phyloP scores from a whole-genome alignment of 768 basidiomycete species.

The Fomitopsis pulvina region DNA sequence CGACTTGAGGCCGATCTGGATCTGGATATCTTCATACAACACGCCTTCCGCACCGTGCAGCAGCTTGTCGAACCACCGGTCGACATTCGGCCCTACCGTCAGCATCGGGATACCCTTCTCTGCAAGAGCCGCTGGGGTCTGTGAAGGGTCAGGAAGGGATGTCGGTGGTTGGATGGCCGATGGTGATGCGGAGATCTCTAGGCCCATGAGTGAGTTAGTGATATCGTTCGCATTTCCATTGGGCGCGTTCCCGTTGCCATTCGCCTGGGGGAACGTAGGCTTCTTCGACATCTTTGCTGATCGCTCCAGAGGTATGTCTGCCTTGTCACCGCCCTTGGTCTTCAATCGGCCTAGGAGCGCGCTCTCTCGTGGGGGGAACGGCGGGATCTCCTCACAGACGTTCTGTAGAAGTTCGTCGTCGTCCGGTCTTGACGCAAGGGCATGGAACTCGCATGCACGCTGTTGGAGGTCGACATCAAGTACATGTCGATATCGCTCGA shows the following conservation, averaged over 20 bases:
- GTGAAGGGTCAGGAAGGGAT: slow-evolving; percentile 9
- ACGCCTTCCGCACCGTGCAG: slow-evolving; percentile 79
- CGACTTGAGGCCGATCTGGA: slow-evolving; percentile 95
- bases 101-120: slow-evolving; percentile 46
- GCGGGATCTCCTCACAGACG: slow-evolving; percentile 98
- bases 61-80: slow-evolving; percentile 86
- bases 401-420: slow-evolving; percentile 92
- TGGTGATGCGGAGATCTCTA: slow-evolving; percentile 41
- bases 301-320: slow-evolving; percentile 82
- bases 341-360: slow-evolving; percentile 83
- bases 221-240: slow-evolving; percentile 47
- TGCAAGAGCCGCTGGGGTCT: slow-evolving; percentile 16
- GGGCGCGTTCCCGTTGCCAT: slow-evolving; percentile 29
- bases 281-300: slow-evolving; percentile 34
- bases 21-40: slow-evolving; percentile 90
- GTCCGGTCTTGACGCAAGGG: slow-evolving; percentile 75
- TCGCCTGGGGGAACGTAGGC: slow-evolving; percentile 28
- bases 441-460: slow-evolving; percentile 95
- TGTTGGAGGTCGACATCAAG: slow-evolving; percentile 97
- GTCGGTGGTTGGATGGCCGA: slow-evolving; percentile 15
- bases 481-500: slow-evolving; percentile 96
- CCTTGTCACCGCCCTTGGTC: slow-evolving; percentile 86
- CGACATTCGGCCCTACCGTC: slow-evolving; percentile 63
- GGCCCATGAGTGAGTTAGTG: slow-evolving; percentile 73
- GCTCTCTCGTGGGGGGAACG: slow-evolving; percentile 93